phyloP scores from a whole-genome alignment of 306 rosid species.

The Dryas alaskensis region DNA sequence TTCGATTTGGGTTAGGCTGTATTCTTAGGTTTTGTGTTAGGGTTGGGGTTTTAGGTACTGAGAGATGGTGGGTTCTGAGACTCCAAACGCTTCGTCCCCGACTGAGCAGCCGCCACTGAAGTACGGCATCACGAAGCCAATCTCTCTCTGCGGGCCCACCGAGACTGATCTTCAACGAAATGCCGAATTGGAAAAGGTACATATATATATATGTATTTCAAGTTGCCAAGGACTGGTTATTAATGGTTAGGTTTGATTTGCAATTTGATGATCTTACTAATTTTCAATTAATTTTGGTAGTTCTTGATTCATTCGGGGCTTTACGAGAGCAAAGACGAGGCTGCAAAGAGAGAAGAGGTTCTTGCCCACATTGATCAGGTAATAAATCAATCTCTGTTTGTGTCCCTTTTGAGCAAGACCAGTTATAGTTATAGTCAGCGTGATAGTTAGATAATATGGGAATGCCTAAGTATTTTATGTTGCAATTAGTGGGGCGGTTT shows the following conservation, averaged over 20 bases:
- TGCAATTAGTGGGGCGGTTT: not conserved
- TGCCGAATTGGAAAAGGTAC: constrained; percentile 67
- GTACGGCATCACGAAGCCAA: constrained; percentile 64
- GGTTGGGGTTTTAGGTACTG: not conserved
- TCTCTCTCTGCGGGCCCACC: constrained; percentile 78
- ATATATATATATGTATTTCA: not conserved
- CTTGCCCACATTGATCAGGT: constrained; percentile 75
- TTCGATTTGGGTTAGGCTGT: not conserved
- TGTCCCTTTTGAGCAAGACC: not conserved
- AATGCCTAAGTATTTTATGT: not conserved
- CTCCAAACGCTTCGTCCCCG: constrained; percentile 38
- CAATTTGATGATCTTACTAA: not conserved
- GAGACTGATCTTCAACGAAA: constrained; percentile 69
- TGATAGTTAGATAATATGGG: not conserved
- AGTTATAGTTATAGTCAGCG: not conserved
- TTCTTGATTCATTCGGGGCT: constrained; percentile 77
- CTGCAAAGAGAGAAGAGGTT: constrained; percentile 66
- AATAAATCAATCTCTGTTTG: constrained; percentile 1
- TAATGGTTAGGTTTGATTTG: not conserved
- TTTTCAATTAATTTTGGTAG: constrained; percentile 26
- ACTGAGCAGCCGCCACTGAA: constrained; percentile 38
- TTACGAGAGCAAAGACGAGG: constrained; percentile 68
- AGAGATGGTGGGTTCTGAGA: constrained; percentile 66
- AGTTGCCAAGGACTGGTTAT: not conserved
- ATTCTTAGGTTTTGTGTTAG: not conserved